A percentile compares a stretch with the other conserved stretches of the same genome.
Conservation (phyloP, 441 rosid species). For the Corymbia calophylla region DNA sequence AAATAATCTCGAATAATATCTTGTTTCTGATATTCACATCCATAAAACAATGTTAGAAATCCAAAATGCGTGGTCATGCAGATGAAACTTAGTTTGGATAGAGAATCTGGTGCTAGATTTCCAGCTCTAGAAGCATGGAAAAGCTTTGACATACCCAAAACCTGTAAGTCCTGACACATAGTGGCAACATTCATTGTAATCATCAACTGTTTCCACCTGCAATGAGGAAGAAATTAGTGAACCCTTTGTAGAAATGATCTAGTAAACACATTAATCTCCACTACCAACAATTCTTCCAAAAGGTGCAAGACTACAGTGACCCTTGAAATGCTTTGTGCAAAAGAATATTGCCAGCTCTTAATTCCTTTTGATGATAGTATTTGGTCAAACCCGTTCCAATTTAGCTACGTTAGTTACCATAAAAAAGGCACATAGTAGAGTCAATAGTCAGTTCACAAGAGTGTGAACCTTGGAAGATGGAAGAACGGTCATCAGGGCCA, state of each 20-base stretch:
- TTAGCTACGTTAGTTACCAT: background rate
- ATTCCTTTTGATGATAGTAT: background rate
- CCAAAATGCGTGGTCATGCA: background rate
- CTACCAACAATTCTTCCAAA: background rate
- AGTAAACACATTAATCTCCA: background rate
- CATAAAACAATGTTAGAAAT: background rate
- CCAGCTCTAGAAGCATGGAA: constrained; percentile 74
- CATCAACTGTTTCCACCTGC: constrained; percentile 89
- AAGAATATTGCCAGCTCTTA: background rate
- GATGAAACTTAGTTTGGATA: constrained; percentile 28
- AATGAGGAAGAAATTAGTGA: background rate
- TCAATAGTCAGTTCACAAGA: background rate
- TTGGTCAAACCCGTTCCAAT: background rate
- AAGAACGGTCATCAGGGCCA: background rate
- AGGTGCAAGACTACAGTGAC: background rate
- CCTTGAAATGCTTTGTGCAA: background rate
- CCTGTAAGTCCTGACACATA: constrained; percentile 94
- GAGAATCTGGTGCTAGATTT: constrained; percentile 55
- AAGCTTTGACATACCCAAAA: constrained; percentile 82
- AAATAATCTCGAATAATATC: constrained; percentile 84
- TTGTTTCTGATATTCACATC: constrained; percentile 48
- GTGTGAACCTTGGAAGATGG: background rate
- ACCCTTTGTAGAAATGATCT: background rate
- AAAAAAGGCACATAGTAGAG: background rate
- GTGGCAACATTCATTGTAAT: constrained; percentile 93